Base-by-base conservation (phyloP, 352 stramenopile species). In the Pythium angustatum region DNA sequence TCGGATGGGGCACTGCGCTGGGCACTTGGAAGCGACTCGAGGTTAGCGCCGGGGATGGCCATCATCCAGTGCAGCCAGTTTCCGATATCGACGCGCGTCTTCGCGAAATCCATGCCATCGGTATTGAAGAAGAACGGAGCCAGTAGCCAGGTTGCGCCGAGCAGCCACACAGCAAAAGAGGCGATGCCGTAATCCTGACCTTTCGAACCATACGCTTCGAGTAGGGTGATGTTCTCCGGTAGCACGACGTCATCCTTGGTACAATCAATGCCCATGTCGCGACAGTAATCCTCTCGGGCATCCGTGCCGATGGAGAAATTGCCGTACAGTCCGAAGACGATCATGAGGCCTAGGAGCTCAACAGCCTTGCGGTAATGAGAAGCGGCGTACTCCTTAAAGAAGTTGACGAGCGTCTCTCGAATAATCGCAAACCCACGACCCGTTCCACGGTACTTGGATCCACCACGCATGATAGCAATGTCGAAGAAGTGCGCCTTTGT, bases 101-200 rank as follows among this genome's bases (percentile, higher is more conserved):
- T 96, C 5, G 78, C 73, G 48, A 94, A 96, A 55, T 96, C 88
- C 53, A 96, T 75, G 3, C 86, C 85, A 53, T 93, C 85, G 28
- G 88, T 94, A 66, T 95, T 95, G 75, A 93, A 95, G 53, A 96
- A 77, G 66, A 96, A 95, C 5, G 88, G 88, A 1, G 86, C 84
- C 33, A 91, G 68, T 24, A 95, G 66, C 86, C 86, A 96, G 49
- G 79, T 91, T 11, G 76, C 72, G 8, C 85, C 85, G 10, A 96
- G 81, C 22, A 95, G 54, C 86, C 86, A 95, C 28, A 96, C 85
- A 6, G 88, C 83, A 62, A 95, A 96, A n/a, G 88, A 95, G 40
- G 85, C 83, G 27, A 95, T 85, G 5, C 88, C 86, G 24, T 96
- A 96, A 56, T 93, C 83, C 53, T 96, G 86, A 9, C 85, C 85